Percentiles rank a stretch among this genome's conserved stretches.
Evolutionary conservation across 768 basidiomycete genomes (phyloP).

Genomic region (Lanmaoa rubissima): DNA sequence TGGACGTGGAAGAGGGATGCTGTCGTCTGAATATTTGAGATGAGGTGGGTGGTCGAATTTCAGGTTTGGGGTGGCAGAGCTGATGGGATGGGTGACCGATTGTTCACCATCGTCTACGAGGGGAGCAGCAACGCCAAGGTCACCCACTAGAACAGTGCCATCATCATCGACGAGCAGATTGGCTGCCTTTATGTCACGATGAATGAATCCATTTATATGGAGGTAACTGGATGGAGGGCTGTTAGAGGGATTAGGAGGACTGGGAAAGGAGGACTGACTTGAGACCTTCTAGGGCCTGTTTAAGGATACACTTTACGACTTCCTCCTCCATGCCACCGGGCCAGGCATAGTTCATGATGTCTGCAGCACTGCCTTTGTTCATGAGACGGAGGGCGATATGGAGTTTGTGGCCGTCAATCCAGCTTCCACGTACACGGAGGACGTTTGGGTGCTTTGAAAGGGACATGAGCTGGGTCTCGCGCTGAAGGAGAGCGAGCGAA

Average conservation of each 20-base stretch:
- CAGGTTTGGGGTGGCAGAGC: conserved; percentile 30
- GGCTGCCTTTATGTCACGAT: conserved; percentile 92
- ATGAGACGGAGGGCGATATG: conserved; percentile 87
- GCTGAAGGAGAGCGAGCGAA: conserved; percentile 69
- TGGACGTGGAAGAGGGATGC: conserved; percentile 32
- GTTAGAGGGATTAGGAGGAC: neutral
- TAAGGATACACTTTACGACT: conserved; percentile 79
- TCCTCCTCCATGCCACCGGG: conserved; percentile 91
- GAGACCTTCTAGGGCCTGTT: conserved; percentile 84
- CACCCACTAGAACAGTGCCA: conserved; percentile 86
- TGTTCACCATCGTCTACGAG: conserved; percentile 63
- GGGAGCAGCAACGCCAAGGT: conserved; percentile 89
- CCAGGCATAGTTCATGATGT: conserved; percentile 83
- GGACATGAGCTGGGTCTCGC: conserved; percentile 91
- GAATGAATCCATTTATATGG: conserved; percentile 89
- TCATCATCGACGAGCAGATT: conserved; percentile 91
- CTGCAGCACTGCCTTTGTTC: conserved; percentile 84
- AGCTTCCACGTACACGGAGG: conserved; percentile 84
- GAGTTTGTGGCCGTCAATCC: conserved; percentile 82
- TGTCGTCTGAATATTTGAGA: neutral
- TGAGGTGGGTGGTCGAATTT: conserved; percentile 34
- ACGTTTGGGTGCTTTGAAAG: conserved; percentile 93
- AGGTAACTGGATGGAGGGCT: conserved; percentile 54
- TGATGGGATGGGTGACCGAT: conserved; percentile 26
- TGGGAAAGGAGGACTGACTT: conserved; percentile 50